These are phyloP conservation scores for Fusarium sp. DNA, from an alignment of 2,329 filamentous ascomycete genomes.

Conservation along the genomic window DNA sequence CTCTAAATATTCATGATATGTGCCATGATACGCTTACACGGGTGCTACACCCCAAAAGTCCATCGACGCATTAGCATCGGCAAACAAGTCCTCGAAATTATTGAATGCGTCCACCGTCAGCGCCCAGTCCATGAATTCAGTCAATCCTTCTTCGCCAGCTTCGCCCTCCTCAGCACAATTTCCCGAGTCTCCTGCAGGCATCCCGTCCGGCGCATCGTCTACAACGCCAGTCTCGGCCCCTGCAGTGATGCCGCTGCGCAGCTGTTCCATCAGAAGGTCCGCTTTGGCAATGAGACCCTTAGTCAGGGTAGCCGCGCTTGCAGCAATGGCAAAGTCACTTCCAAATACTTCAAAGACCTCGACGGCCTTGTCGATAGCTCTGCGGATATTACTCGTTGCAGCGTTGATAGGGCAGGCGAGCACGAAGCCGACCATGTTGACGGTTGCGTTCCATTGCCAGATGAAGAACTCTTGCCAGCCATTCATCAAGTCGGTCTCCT, in stretches of 20 bases:
- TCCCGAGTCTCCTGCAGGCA: neutral
- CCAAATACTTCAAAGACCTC: slow-evolving; percentile 55
- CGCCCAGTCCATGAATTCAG: slow-evolving; percentile 50
- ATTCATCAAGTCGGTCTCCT: slow-evolving; percentile 45
- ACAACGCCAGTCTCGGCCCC: neutral
- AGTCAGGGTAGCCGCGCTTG: slow-evolving; percentile 57
- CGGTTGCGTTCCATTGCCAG: slow-evolving; percentile 51
- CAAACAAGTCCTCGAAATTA: slow-evolving; percentile 44
- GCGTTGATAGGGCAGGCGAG: slow-evolving; percentile 51
- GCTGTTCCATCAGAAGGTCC: slow-evolving; percentile 30
- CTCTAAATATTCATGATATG: too few relatives aligned
- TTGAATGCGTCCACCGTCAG: slow-evolving; percentile 49
- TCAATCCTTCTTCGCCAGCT: slow-evolving; percentile 27
- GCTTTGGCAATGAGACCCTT: slow-evolving; percentile 43
- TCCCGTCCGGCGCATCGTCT: neutral
- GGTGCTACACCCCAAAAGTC: slow-evolving; percentile 17
- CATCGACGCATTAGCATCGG: slow-evolving; percentile 23
- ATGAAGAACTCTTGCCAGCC: slow-evolving; percentile 50
- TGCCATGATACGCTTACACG: neutral
- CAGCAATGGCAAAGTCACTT: slow-evolving; percentile 59
- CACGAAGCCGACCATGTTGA: slow-evolving; percentile 54
- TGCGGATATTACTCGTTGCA: slow-evolving; percentile 41
- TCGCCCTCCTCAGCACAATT: neutral
- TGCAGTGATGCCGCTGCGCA: slow-evolving; percentile 26
- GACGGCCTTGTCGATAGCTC: slow-evolving; percentile 57